Base-by-base conservation (phyloP, 2,329 filamentous ascomycete species). In the Pseudogymnoascus sp. region DNA sequence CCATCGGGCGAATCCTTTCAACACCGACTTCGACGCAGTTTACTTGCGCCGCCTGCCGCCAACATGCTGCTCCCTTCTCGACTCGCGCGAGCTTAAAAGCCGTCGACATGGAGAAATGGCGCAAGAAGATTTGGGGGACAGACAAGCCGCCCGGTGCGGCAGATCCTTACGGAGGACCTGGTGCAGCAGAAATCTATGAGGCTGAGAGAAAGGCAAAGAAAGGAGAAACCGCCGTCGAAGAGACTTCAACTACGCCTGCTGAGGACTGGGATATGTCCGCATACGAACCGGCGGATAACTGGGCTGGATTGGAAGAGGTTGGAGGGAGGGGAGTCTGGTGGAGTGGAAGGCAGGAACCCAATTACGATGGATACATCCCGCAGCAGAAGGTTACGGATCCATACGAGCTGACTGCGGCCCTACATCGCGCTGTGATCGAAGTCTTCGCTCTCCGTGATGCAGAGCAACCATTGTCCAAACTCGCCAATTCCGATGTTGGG, bases 391-490 rank as follows among this genome's bases (percentile, higher is more conserved):
- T 75, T 43, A 72, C 69, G 5, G 72, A 78, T 62, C 68, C 69
- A 8, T 70, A 74, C 6, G 71, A 77, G 28, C 67, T 79, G 63
- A 69, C 75, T 43, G 74, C 71, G 48, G 77, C 80, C 34, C 77
- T 87, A 43, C 82, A 83, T 66, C 79, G 83, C 66, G 80, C 84
- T 3, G 75, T 83, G 10, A 79, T 86, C 4, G 85, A 88, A 70
- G 73, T 84, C 4, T 79, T 80, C 65, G 74, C 82, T 2, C 73
- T 85, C 71, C 75, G 76, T 65, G 71, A 77, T 68, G 75, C 77
- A 62, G 79, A 77, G 54, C 77, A 74, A 67, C 67, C 71, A 25
- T 57, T 72, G 16, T 61, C 62, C 13, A 60, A 65, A 6, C 63
- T 73, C 6, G 69, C 67, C 5, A 66, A 65, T 6, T 57, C 66